Evolutionary conservation across 495 filamentous ascomycete species (phyloP), one percentile per base, ranked within the genome.

Genomic region (Trichocladium antarcticum): DNA sequence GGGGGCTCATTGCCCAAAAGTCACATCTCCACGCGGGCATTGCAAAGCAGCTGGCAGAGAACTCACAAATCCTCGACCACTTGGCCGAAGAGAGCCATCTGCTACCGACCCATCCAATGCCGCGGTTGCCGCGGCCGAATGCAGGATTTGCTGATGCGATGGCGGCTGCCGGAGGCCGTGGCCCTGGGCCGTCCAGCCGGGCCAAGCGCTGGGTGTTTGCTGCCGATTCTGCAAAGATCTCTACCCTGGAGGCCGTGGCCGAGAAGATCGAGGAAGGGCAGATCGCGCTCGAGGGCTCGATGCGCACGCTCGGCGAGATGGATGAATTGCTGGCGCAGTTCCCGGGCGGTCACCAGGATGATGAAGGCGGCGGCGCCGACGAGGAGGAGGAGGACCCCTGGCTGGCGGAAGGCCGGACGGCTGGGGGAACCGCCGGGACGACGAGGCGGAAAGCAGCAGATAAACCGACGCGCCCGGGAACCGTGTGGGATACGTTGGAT

Each of bases 61-160:
- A 73, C 8, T 68, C 73, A 34, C 74, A 78, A 46, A 59, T 64
- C 0, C 64, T 86, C 10, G 74, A 77, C 41, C 81, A 78, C 28
- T 63, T 86, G 1, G 70, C 72, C 11, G 78, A 85, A 29, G 83
- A 87, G 52, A 84, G 80, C 55, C 81, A 85, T 46, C 69, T 87
- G 5, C 72, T 86, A 1, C 79, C 77, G 0, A 70, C 74, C 34
- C 78, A 83, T 46, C 79, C 82, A 1, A 59, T 78, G 37, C 68
- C 73, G 1, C 58, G 58, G 9, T 43, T 53, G 1, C 29, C 35
- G 12, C 53, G 59, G 14, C 45, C 45, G 17, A 60, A 56, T 29
- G 38, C 49, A n/a, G 56, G 54, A 6, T 50, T 57, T 10, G 34
- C 53, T 9, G 59, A 57, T 21, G 60, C 58, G 0, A 40, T 59